Percentiles rank a stretch among this genome's conserved stretches.
phyloP scores from a whole-genome alignment of 2,329 filamentous ascomycete genomes.

The Myriosclerotinia scirpicola region DNA sequence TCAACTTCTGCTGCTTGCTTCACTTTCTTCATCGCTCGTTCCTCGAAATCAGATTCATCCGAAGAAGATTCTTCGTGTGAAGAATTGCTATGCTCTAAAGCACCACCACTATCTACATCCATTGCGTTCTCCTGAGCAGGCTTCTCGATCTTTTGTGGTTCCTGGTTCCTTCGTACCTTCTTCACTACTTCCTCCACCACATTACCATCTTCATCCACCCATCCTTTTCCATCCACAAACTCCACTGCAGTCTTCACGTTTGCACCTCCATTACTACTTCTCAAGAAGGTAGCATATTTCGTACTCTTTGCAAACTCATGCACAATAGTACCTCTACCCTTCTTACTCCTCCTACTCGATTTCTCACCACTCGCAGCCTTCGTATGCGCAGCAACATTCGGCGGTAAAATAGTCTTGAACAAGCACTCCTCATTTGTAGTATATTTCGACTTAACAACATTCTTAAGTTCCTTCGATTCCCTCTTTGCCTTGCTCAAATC shows the following conservation, averaged over 20 bases:
- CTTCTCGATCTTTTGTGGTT: constrained; percentile 13
- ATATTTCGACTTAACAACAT: constrained; percentile 70
- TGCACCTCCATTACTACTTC: constrained; percentile 50
- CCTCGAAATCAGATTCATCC: constrained; percentile 19
- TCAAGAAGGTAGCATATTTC: constrained; percentile 80
- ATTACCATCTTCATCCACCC: constrained; percentile 78
- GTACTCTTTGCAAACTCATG: constrained; percentile 89
- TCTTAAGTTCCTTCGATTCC: constrained; percentile 57
- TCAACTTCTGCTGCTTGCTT: constrained; percentile 9
- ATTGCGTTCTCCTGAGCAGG: not conserved
- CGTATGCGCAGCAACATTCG: constrained; percentile 46
- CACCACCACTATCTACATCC: not conserved
- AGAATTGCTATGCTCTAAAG: constrained; percentile 32
- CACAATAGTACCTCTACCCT: constrained; percentile 61
- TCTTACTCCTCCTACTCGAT: constrained; percentile 57
- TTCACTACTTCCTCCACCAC: constrained; percentile 60
- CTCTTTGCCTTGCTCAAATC: constrained; percentile 50
- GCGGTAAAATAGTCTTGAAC: constrained; percentile 78
- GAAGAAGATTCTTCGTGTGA: constrained; percentile 34
- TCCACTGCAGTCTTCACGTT: constrained; percentile 53
- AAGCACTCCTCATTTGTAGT: constrained; percentile 78
- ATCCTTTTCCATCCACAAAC: constrained; percentile 82
- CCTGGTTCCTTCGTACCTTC: constrained; percentile 26
- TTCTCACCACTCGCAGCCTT: constrained; percentile 43
- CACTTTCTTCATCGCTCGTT: constrained; percentile 4